Evolutionary conservation across 257 asterid genomes (phyloP).

Genomic region (Solanum bulbocastanum): DNA sequence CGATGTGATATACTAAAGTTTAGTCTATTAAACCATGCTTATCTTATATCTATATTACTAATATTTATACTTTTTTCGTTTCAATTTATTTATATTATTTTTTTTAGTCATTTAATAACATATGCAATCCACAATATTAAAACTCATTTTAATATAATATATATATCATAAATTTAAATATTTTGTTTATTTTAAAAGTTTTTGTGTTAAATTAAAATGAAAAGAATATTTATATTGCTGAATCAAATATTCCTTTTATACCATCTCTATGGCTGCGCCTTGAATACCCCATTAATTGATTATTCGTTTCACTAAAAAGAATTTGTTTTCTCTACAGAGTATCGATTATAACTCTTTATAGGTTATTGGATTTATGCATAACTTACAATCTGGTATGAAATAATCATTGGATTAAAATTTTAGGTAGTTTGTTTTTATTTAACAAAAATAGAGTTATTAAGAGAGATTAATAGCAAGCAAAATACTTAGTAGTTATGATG

Average conservation of each 20-base stretch:
- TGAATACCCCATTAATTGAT: background rate
- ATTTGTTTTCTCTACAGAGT: background rate
- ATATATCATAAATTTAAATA: background rate
- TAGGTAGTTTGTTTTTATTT: background rate
- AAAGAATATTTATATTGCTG: background rate
- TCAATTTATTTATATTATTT: background rate
- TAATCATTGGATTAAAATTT: background rate
- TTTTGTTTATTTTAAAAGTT: too few relatives aligned
- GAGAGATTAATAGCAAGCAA: too few relatives aligned
- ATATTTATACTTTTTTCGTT: too few relatives aligned
- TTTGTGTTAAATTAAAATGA: background rate
- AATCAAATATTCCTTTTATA: background rate
- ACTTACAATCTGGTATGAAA: background rate
- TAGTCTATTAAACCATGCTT: background rate
- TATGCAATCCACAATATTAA: fast-evolving
- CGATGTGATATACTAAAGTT: background rate
- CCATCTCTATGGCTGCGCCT: background rate
- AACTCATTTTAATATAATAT: background rate
- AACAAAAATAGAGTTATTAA: background rate
- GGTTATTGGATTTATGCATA: background rate
- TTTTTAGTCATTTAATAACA: background rate
- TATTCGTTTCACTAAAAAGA: background rate
- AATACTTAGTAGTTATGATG: too few relatives aligned
- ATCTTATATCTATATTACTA: background rate
- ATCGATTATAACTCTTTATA: background rate